A percentile compares a stretch with the other conserved stretches of the same genome.
Evolutionary conservation across 352 stramenopile genomes (phyloP).

Genomic region (Globisporangium polare): DNA sequence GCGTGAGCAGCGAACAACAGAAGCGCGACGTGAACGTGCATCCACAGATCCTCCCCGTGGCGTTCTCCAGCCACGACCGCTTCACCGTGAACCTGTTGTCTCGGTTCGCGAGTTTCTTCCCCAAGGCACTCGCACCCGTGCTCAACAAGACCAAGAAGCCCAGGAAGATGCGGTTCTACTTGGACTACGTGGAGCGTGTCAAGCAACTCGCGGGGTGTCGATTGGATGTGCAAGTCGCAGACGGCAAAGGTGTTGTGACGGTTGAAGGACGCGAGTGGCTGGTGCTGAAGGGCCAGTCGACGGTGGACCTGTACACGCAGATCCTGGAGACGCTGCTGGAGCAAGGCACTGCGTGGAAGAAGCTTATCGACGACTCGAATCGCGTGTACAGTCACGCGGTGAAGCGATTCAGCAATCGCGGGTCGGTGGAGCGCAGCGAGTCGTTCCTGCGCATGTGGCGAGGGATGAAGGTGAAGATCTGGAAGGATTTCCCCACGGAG

Average conservation of each 20-base stretch:
- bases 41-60: constrained; percentile 24
- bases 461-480: constrained; percentile 31
- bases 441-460: constrained; percentile 56
- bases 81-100: constrained; percentile 49
- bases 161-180: constrained; percentile 67
- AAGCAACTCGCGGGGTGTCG: constrained; percentile 31
- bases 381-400: constrained; percentile 16
- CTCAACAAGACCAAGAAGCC: constrained; percentile 65
- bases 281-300: constrained; percentile 33
- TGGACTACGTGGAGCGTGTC: constrained; percentile 57
- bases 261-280: constrained; percentile 53
- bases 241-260: constrained; percentile 33
- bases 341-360: constrained; percentile 41
- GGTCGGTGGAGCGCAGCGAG: constrained; percentile 21
- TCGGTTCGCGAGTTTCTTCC: constrained; percentile 55
- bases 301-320: constrained; percentile 35
- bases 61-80: constrained; percentile 48
- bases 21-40: constrained; percentile 3
- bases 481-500: constrained; percentile 28
- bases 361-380: constrained; percentile 38
- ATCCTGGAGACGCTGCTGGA: constrained; percentile 44
- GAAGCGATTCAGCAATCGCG: constrained; percentile 14
- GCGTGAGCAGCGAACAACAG: background rate
- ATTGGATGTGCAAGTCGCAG: constrained; percentile 39
- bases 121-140: constrained; percentile 39